phyloP scores from a whole-genome alignment of 1,284 basidiomycete genomes.

The Leccinum holopus region DNA sequence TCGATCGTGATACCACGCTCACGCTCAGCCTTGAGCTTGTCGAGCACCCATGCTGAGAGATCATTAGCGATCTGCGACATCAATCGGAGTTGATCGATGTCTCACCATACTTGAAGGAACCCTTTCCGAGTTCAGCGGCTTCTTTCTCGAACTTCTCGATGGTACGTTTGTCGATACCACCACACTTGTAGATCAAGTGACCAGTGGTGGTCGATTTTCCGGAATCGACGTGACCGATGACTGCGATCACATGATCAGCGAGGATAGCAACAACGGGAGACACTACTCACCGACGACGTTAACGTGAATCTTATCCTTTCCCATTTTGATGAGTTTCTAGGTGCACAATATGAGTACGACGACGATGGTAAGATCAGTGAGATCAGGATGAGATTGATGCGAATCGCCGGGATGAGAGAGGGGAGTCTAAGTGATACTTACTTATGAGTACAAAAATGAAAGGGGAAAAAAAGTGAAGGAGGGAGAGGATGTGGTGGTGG shows the following conservation, averaged over 20 bases:
- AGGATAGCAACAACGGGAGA: constrained; percentile 4
- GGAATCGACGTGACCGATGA: constrained; percentile 97
- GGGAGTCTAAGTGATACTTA: constrained; percentile 33
- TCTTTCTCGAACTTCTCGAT: constrained; percentile 99
- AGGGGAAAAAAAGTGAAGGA: constrained; percentile 35
- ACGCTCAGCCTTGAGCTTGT: constrained; percentile 99
- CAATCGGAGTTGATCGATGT: constrained; percentile 26
- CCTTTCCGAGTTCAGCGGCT: constrained; percentile 99
- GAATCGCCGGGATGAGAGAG: constrained; percentile 4
- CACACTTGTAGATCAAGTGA: constrained; percentile 99
- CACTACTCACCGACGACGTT: constrained; percentile 83
- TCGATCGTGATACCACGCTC: constrained; percentile 99
- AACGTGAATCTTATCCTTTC: constrained; percentile 87
- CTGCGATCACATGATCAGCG: constrained; percentile 48
- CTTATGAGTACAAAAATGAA: constrained; percentile 45
- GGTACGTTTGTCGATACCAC: constrained; percentile 99
- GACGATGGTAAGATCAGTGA: constrained; percentile 33
- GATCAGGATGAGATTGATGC: constrained; percentile 18
- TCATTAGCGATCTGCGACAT: constrained; percentile 23
- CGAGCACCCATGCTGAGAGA: constrained; percentile 91
- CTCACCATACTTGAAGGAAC: constrained; percentile 98
- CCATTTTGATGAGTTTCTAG: constrained; percentile 70
- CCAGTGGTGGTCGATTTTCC: constrained; percentile 99
- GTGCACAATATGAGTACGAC: constrained; percentile 27
- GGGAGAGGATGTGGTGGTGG: constrained; percentile 51